phyloP scores from a whole-genome alignment of 768 basidiomycete genomes.

The Termitomyces sp. region DNA sequence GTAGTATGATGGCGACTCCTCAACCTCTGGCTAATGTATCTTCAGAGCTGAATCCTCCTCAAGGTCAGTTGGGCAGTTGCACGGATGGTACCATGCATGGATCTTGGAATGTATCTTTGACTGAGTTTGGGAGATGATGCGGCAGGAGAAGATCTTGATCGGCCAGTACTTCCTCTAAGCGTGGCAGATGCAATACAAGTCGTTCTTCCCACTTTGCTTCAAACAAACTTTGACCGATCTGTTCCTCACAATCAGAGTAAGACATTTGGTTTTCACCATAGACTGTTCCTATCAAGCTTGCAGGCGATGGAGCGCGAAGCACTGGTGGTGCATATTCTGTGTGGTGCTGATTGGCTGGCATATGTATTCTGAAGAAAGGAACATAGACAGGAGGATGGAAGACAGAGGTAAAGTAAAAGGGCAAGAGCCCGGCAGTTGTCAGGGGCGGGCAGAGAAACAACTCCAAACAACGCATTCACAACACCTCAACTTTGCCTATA shows the following conservation, averaged over 20 bases:
- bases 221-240: slow-evolving; percentile 32
- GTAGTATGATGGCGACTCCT: slow-evolving; percentile 43
- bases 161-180: slow-evolving; percentile 36
- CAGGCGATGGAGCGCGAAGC: slow-evolving; percentile 44
- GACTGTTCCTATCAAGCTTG: slow-evolving; percentile 45
- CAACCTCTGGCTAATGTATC: slow-evolving; percentile 10
- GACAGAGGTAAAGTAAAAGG: background rate
- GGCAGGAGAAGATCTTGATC: slow-evolving; percentile 33
- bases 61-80: slow-evolving; percentile 9
- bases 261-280: slow-evolving; percentile 43
- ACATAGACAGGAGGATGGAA: background rate
- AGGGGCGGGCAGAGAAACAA: background rate
- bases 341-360: slow-evolving; percentile 24
- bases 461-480: slow-evolving; percentile 4
- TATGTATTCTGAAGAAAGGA: background rate
- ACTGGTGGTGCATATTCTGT: slow-evolving; percentile 46
- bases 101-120: slow-evolving; percentile 34
- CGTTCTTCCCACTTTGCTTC: slow-evolving; percentile 38
- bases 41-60: background rate
- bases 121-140: slow-evolving; percentile 20
- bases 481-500: background rate
- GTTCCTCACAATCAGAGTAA: slow-evolving; percentile 36
- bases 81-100: slow-evolving; percentile 23
- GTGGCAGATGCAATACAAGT: slow-evolving; percentile 30
- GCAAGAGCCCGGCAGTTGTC: background rate